Base-by-base conservation (phyloP, 495 filamentous ascomycete genomes). In the Xylaria longipes region DNA sequence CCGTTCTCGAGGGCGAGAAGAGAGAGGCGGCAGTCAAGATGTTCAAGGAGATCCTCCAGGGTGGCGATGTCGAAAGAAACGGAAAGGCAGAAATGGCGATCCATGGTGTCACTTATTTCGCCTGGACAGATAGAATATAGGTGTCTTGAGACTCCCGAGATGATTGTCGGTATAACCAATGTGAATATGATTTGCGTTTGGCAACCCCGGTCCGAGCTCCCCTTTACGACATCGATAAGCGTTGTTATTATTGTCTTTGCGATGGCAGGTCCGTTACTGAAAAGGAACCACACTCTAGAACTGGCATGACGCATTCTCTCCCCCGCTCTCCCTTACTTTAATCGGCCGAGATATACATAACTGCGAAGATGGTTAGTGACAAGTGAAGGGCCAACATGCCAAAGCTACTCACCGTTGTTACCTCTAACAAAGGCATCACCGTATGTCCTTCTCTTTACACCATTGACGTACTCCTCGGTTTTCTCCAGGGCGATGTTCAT, bases 401-500 rank as follows among this genome's bases (percentile, higher is more conserved):
- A 35, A 35, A 45, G 58, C 46, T 57, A 71, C 79, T 70, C 74
- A 97, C 96, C 96, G 73, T 98, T 99, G 80, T 99, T 99, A 71
- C 96, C 96, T 75, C 96, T 87, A 22, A 99, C 91, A 78, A 99
- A 99, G 37, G 97, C 94, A 84, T 99, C 96, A 0, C 97, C 96
- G 81, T 97, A 98, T 54, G 84, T 91, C 74, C 92, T 87, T 73
- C 89, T 88, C 77, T 93, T 87, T 70, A 89, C 89, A 33, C 95
- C 97, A 77, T 94, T 90, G 62, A 96, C 91, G 76, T 90, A 94
- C 82, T 99, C 97, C 72, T 94, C 91, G 0, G 94, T 95, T 80
- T 97, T 95, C 79, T 98, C 96, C 3, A 99, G 87, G 25, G 96
- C 94, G 73, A 99, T 97, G 80, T 99, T 98, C 96, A 99, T 98